A percentile compares a stretch with the other conserved stretches of the same genome.
phyloP scores from a whole-genome alignment of 257 asterid species.

The Penstemon davidsonii region DNA sequence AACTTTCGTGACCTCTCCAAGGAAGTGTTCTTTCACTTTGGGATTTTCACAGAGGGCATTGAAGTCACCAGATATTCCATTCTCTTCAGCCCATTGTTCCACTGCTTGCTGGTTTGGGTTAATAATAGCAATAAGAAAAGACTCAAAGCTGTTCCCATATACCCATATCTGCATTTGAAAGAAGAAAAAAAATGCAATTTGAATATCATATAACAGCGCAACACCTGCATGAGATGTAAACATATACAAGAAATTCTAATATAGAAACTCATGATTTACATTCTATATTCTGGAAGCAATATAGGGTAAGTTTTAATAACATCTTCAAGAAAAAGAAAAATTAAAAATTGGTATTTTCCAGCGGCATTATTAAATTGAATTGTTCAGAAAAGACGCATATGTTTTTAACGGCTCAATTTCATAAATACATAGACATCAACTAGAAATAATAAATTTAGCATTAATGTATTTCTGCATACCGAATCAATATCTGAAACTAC shows the following conservation, averaged over 20 bases:
- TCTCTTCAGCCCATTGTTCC: conserved; percentile 75
- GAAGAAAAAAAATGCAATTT: conserved; percentile 4
- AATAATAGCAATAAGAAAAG: conserved; percentile 76
- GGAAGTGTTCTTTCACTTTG: conserved; percentile 58
- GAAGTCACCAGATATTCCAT: conserved; percentile 69
- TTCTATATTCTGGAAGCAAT: neutral
- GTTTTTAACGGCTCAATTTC: conserved; percentile 10
- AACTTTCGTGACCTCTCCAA: conserved; percentile 68
- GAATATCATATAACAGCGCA: conserved; percentile 2
- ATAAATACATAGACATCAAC: conserved; percentile 2
- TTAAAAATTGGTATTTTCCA: neutral
- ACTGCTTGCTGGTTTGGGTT: conserved; percentile 68
- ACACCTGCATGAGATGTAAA: neutral
- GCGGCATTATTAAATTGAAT: neutral
- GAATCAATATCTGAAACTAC: conserved; percentile 43
- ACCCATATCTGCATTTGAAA: conserved; percentile 73
- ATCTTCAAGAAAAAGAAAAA: neutral
- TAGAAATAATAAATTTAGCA: neutral
- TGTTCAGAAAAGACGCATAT: neutral
- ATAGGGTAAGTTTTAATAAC: neutral
- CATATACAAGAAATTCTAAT: neutral
- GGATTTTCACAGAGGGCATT: conserved; percentile 59
- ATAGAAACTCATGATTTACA: neutral
- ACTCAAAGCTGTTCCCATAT: conserved; percentile 94
- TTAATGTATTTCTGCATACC: conserved; percentile 29